Base-by-base conservation (phyloP, 805 yeast genomes). In the Komagataella pastoris region DNA sequence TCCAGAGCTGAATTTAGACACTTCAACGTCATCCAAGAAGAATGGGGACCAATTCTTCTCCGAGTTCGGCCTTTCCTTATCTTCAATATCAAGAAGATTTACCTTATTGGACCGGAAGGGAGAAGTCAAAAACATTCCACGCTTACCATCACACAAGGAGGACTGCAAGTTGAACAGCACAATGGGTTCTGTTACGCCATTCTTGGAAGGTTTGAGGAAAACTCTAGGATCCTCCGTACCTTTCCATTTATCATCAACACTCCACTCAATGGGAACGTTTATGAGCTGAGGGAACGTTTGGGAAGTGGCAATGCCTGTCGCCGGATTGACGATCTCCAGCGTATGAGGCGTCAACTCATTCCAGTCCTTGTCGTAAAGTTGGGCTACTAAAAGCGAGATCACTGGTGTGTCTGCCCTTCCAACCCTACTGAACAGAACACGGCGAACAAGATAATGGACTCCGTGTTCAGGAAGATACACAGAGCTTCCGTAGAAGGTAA, bases 221-320 rank as follows among this genome's bases (percentile, higher is more conserved):
- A 51, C 50, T 21, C 75, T 61, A 0, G 76, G 73, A 53, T 72
- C 76, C 55, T 72, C 76, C 1, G 75, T 69, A 0, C 76, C 76
- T 19, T 48, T 23, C 49, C 46, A 51, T 46, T 45, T 44, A 6
- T 23, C 21, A 30, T 46, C 24, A n/a, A 44, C 17, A 3, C 18
- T 21, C 50, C 53, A 48, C 36, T 17, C 49, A 24, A 21, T 21
- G n/a, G 48, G 49, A 4, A 44, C 44, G 23, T 46, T 43, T 6
- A 51, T 19, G 30, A 51, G 48, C n/a, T 48, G 48, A n/a, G 53
- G 53, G 46, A 24, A 51, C 6, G 51, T 45, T 44, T 24, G 44
- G 7, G 17, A 7, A 5, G 21, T 46, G 14, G 30, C 47, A 8
- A 10, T 45, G 44, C 48, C 46, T 24, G 47, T 46, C 3, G 10